A percentile compares a stretch with the other conserved stretches of the same genome.
Evolutionary conservation across 352 stramenopile genomes (phyloP).

Genomic region (Plasmopara viticola): DNA sequence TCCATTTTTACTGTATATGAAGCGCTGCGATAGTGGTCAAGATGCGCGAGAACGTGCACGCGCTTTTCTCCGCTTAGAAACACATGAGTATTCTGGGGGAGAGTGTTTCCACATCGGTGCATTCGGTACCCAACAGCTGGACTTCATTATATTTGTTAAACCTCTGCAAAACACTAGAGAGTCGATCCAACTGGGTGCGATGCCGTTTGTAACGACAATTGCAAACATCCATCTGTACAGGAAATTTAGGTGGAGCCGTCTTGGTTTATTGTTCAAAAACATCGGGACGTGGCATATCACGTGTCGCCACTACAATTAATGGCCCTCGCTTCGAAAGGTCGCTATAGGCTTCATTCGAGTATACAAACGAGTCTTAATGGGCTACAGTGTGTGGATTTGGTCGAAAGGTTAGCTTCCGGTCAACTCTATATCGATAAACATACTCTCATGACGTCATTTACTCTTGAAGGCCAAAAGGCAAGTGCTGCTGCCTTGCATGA

Average conservation of each 20-base stretch:
- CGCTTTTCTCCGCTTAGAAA: no score
- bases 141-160: slow-evolving; percentile 6
- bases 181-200: slow-evolving; percentile 2
- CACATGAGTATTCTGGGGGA: slow-evolving; percentile 6
- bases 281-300: slow-evolving; percentile 1
- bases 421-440: slow-evolving; percentile 56
- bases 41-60: no score
- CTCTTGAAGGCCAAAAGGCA: slow-evolving; percentile 19
- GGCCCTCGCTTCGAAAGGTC: slow-evolving; percentile 1
- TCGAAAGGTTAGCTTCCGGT: slow-evolving; percentile 24
- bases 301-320: not conserved
- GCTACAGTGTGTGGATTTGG: slow-evolving; percentile 50
- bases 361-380: slow-evolving; percentile 32
- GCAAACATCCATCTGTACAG: slow-evolving; percentile 10
- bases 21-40: no score
- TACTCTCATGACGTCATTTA: slow-evolving; percentile 32
- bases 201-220: slow-evolving; percentile 15
- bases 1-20: no score
- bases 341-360: slow-evolving; percentile 21
- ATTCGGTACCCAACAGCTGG: slow-evolving; percentile 12
- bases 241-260: slow-evolving; percentile 7
- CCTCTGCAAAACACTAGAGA: slow-evolving; percentile 10
- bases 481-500: slow-evolving; percentile 48
- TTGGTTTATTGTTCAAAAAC: slow-evolving; percentile 17
- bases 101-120: slow-evolving; percentile 8